Base-by-base conservation (phyloP, 805 yeast genomes). In the Cyberlindnera petersonii region DNA sequence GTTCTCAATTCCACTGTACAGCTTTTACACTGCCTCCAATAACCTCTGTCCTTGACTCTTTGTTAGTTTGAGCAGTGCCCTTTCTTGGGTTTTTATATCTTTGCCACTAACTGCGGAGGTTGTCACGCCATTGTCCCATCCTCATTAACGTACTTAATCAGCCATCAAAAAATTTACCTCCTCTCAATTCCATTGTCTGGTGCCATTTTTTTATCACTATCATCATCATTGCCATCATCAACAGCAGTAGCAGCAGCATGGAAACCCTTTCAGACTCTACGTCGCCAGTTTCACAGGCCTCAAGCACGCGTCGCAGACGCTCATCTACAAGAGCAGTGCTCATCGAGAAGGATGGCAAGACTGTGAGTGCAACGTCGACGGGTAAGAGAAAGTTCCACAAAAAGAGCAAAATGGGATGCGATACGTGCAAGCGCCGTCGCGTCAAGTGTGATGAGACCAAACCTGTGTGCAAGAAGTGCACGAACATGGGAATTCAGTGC, bases 371-470 rank as follows among this genome's bases (percentile, higher is more conserved):
- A 42, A 60, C 65, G 1, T 65, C 83, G 0, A 75, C 79, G 0
- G 86, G 84, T 6, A 89, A 87, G 62, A 72, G 97, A 31, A 83
- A 86, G 54, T 91, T 82, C 54, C 98, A 91, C 58, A 84, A 80
- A 43, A 91, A 91, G 61, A 84, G 95, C 24, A 75, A 95, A 41
- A 75, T 77, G 40, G 98, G 98, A 0, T 89, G 98, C 63, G 74
- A 79, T 27, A 85, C 94, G 3, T 89, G 98, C 63, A 89, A 89
- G 56, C 74, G 77, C 47, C 74, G 98, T 52, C 69, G 97, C 36
- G 96, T 91, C 28, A 89, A 89, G 58, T 89, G 98, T 68, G 97
- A 89, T 58, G 97, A 91, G 60, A 66, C 67, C 1, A 82, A 79
- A 44, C 97, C 97, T 1, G 58, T 67, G 7, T 89, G 98, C 60